Evolutionary conservation across 2,329 filamentous ascomycete genomes (phyloP).

Genomic region (Coniochaeta sp.): DNA sequence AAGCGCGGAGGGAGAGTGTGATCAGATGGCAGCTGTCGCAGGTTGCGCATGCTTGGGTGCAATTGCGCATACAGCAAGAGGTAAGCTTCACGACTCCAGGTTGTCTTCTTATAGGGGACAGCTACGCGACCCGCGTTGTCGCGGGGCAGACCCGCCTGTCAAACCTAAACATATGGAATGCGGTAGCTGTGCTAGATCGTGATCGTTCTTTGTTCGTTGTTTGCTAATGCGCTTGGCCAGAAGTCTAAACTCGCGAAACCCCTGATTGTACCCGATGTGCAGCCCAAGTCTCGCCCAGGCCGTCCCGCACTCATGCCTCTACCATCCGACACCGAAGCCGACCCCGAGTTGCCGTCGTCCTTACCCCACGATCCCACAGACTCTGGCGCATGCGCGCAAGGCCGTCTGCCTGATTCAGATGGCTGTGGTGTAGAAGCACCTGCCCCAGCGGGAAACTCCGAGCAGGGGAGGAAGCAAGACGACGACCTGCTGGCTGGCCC

Average conservation of each 20-base stretch:
- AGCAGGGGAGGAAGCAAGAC: conserved; percentile 10
- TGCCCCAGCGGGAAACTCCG: conserved; percentile 10
- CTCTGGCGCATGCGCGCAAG: conserved; percentile 23
- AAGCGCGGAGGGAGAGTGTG: conserved; percentile 14
- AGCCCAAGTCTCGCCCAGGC: conserved; percentile 18
- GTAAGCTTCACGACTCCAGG: conserved; percentile 18
- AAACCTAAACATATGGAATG: background rate
- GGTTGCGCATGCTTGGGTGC: conserved; percentile 34
- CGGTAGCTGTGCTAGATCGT: background rate
- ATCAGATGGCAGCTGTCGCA: conserved; percentile 27
- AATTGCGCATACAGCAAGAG: conserved; percentile 17
- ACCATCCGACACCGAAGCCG: conserved; percentile 3
- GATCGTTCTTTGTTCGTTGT: background rate
- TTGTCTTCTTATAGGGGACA: background rate
- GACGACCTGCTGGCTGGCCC: conserved; percentile 38
- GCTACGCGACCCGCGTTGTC: background rate
- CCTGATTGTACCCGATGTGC: conserved; percentile 17
- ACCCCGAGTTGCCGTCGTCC: conserved; percentile 13
- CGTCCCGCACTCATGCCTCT: conserved; percentile 14
- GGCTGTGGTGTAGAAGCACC: conserved; percentile 13
- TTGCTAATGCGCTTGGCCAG: background rate
- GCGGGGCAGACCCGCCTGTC: background rate
- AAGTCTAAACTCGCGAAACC: conserved; percentile 2
- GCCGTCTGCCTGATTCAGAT: conserved; percentile 13
- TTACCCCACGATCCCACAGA: conserved; percentile 21